These are phyloP conservation scores for Artemisia annua DNA, from an alignment of 129 eudicot genomes.

Conservation along the genomic window DNA sequence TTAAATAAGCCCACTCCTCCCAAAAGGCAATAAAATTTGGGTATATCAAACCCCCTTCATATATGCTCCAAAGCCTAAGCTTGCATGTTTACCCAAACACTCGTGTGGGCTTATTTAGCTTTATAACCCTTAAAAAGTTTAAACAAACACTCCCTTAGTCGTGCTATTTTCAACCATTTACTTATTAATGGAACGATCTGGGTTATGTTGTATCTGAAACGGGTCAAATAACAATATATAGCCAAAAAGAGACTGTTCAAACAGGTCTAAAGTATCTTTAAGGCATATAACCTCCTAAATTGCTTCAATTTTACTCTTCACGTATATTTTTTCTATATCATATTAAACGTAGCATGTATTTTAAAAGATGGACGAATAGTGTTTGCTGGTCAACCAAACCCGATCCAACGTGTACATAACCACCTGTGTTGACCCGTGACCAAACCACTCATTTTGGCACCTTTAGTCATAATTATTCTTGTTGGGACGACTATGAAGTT, in stretches of 20 bases:
- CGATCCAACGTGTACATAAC: neutral
- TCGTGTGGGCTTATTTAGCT: neutral
- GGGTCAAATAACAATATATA: neutral
- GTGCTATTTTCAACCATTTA: neutral
- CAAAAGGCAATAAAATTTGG: too few relatives aligned
- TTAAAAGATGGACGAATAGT: neutral
- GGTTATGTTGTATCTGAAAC: neutral
- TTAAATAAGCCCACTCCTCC: too few relatives aligned
- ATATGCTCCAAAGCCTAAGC: too few relatives aligned
- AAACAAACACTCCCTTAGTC: neutral
- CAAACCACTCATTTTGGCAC: neutral
- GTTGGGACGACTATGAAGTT: neutral
- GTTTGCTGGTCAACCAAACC: neutral
- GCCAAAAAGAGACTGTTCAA: neutral
- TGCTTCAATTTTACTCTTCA: neutral
- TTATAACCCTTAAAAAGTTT: neutral
- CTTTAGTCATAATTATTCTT: neutral
- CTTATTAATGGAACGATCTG: neutral
- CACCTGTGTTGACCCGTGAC: neutral
- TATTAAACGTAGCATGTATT: neutral
- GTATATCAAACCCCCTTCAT: too few relatives aligned
- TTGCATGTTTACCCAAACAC: too few relatives aligned
- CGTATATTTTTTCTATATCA: neutral
- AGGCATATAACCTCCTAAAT: neutral
- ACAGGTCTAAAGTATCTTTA: neutral